phyloP scores from a whole-genome alignment of 192 early-diverging fungal species.

The Chytriomyces hyalinus region DNA sequence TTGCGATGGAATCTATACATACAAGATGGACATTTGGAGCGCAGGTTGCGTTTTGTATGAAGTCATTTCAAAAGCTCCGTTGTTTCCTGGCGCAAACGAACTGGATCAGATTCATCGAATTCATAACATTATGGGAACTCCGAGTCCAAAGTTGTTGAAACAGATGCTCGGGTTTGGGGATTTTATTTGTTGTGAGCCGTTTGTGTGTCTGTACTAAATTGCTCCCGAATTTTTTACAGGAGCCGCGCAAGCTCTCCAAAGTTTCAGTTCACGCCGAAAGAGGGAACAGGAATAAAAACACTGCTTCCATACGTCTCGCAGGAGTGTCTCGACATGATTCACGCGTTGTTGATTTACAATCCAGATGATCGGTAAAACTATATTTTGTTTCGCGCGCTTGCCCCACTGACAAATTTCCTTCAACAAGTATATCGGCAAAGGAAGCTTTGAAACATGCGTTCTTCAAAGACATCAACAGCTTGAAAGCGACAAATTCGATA shows the following conservation, averaged over 20 bases:
- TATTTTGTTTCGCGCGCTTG: background rate
- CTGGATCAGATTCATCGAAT: conserved; percentile 67
- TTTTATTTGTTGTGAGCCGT: too few species aligned
- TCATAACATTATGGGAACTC: conserved; percentile 64
- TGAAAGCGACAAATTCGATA: conserved; percentile 3
- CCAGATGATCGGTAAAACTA: conserved; percentile 53
- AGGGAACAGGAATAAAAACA: conserved; percentile 56
- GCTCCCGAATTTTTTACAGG: background rate
- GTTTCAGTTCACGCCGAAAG: conserved; percentile 59
- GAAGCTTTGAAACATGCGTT: conserved; percentile 54
- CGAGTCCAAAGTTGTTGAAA: conserved; percentile 52
- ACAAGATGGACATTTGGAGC: conserved; percentile 70
- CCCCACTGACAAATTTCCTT: background rate
- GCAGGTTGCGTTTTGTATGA: conserved; percentile 67
- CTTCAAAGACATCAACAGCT: conserved; percentile 46
- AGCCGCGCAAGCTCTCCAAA: conserved; percentile 44
- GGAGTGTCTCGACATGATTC: conserved; percentile 58
- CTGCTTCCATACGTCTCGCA: conserved; percentile 50
- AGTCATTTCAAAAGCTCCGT: conserved; percentile 56
- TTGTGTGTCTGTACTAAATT: too few species aligned
- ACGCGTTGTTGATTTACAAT: conserved; percentile 53
- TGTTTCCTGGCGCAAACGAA: conserved; percentile 68
- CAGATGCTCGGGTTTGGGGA: conserved; percentile 55
- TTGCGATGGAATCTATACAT: conserved; percentile 59
- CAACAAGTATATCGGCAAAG: conserved; percentile 47